Evolutionary conservation across 2,329 filamentous ascomycete species (phyloP).

Genomic region (Penicillium sp.): DNA sequence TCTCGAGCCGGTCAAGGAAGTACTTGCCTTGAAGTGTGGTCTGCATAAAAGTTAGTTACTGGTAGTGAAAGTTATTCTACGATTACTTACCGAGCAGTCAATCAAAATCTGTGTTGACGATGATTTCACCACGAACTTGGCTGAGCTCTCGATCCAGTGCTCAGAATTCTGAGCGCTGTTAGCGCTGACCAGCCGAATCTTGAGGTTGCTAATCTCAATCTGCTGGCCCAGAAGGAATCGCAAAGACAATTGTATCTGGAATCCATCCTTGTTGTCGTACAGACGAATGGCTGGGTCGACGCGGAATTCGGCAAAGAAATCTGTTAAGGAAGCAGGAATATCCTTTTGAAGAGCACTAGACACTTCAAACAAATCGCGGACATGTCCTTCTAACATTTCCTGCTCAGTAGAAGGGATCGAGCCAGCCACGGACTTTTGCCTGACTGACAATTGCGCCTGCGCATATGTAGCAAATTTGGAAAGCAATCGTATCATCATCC

Average conservation of each 20-base stretch:
- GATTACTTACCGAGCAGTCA: slow-evolving; percentile 44
- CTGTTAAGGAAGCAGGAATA: slow-evolving; percentile 65
- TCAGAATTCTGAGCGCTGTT: slow-evolving; percentile 57
- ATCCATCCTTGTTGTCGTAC: slow-evolving; percentile 70
- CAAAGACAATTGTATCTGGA: slow-evolving; percentile 67
- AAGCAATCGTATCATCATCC: slow-evolving; percentile 68
- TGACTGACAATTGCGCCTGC: slow-evolving; percentile 33
- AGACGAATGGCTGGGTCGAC: slow-evolving; percentile 70
- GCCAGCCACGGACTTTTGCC: slow-evolving; percentile 33
- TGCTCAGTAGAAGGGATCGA: slow-evolving; percentile 33
- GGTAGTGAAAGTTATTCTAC: not conserved
- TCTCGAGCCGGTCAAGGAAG: slow-evolving; percentile 68
- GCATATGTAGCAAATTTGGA: slow-evolving; percentile 38
- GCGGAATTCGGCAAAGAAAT: slow-evolving; percentile 70
- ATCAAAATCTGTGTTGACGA: slow-evolving; percentile 57
- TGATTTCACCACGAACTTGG: slow-evolving; percentile 51
- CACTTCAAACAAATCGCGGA: slow-evolving; percentile 48
- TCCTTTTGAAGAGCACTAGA: slow-evolving; percentile 58
- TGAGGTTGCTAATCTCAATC: slow-evolving; percentile 65
- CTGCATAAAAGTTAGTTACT: slow-evolving; percentile 18
- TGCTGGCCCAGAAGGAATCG: slow-evolving; percentile 71
- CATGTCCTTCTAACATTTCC: slow-evolving; percentile 35
- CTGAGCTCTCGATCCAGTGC: slow-evolving; percentile 60
- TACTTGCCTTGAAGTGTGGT: slow-evolving; percentile 65
- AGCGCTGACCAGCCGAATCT: slow-evolving; percentile 61